Evolutionary conservation across 108 stramenopile species (phyloP), one percentile per base, ranked within the genome.

Genomic region (Nitzschia sp.): DNA sequence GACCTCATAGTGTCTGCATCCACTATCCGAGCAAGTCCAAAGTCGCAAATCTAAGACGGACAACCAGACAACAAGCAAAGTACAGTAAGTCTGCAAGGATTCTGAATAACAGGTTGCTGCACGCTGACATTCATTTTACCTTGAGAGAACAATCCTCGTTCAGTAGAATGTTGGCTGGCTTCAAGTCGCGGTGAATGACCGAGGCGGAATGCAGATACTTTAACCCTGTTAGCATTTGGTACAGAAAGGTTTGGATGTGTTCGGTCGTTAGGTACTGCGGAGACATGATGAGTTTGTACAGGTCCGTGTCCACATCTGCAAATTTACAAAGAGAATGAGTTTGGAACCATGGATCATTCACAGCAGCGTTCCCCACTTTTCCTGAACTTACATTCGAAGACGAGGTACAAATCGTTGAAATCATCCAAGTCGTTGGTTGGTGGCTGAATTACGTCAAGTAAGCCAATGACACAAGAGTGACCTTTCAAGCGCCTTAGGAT

Each of bases 81-180:
- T 2, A 35, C 15, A 4, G 11, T 58, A 6, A 60, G 25, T 13
- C 9, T 42, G 38, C 6, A 13, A 9, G 13, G 13, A 42, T 42
- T 42, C 6, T 42, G 9, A 42, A 42, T 42, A 6, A 6, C 9
- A 42, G 6, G 6, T 42, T 42, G 38, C 13, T 42, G 38, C 6
- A 42, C 6, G 38, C 13, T 42, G 9, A 42, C 13, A 13, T 42
- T 6, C 38, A n/a, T 47, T 79, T 25, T 72, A 85, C 84, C 74
- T 99, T 98, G 0, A 99, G 66, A 5, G 96, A 89, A 70, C 99
- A 99, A 79, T 98, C 97, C 79, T 98, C 98, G 71, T 97, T 98
- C 45, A 99, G 75, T 11, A 99, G 78, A 71, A 98, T 95, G 68
- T 96, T 97, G 65, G 92, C 90, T 15, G 90, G 84, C 47, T 81